These are phyloP conservation scores for Nicotiana obtusifolia DNA, from an alignment of 257 asterid species.

Conservation along the genomic window DNA sequence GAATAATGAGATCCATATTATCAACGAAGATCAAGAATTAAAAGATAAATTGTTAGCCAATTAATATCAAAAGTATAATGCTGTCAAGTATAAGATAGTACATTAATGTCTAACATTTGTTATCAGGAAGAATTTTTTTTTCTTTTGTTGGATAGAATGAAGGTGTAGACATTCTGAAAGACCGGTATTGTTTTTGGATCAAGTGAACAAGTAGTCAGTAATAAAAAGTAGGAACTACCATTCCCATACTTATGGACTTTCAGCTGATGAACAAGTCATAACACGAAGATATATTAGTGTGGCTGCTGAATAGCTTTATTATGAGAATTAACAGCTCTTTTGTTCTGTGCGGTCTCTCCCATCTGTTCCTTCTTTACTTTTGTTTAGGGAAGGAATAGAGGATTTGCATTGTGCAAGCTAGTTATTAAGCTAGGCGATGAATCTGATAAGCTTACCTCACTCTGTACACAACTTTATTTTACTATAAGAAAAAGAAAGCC, in stretches of 20 bases:
- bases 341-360: not conserved
- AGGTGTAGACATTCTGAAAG: no score
- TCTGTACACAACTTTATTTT: not conserved
- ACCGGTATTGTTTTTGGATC: not conserved
- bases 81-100: no score
- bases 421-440: not conserved
- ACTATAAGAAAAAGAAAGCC: not conserved
- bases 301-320: not conserved
- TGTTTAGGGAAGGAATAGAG: not conserved
- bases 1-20: not conserved
- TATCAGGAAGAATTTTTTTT: no score
- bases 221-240: not conserved
- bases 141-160: no score
- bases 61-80: not conserved
- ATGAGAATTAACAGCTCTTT: not conserved
- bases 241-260: not conserved
- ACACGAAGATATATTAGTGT: not conserved
- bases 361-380: not conserved
- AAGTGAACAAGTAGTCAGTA: not conserved
- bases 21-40: not conserved
- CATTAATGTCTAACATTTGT: not conserved
- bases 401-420: not conserved
- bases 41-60: not conserved
- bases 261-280: not conserved
- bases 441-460: not conserved